Percentiles rank a stretch among this genome's conserved stretches.
Conservation (phyloP, 2,329 filamentous ascomycete genomes). For the Diaporthe eres region DNA sequence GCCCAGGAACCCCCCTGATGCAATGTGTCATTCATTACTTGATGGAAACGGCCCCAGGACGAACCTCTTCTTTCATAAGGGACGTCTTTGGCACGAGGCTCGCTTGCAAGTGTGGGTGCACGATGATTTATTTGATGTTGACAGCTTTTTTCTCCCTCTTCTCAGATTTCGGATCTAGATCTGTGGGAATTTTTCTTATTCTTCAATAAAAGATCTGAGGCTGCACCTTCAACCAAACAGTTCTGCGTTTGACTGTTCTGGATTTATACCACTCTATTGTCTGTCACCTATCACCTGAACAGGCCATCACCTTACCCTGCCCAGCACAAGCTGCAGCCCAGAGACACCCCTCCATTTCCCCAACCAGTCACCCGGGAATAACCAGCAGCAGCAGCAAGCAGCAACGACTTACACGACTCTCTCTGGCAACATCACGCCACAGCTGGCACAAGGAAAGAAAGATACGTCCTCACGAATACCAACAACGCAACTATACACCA, state of each 20-base stretch:
- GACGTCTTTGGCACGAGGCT: slow-evolving; percentile 40
- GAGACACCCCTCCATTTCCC: slow-evolving; percentile 17
- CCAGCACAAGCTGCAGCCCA: slow-evolving; percentile 4
- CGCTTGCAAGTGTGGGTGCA: slow-evolving; percentile 15
- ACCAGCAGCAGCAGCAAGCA: background rate
- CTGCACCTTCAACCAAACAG: background rate
- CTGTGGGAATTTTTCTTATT: background rate
- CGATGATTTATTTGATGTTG: slow-evolving; percentile 35
- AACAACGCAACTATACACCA: background rate
- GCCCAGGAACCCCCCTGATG: slow-evolving; percentile 21
- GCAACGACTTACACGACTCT: slow-evolving; percentile 33
- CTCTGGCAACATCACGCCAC: slow-evolving; percentile 1
- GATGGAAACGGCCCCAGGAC: slow-evolving; percentile 44
- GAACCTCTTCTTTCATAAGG: slow-evolving; percentile 40
- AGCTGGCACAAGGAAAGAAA: background rate
- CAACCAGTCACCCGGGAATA: slow-evolving; percentile 10
- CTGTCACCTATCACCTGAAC: slow-evolving; percentile 4
- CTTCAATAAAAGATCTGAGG: background rate
- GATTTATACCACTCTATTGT: background rate
- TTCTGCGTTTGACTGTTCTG: slow-evolving; percentile 4
- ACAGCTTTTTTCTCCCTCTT: slow-evolving; percentile 40
- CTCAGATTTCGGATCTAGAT: background rate
- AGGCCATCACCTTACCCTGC: background rate
- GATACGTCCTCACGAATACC: background rate
- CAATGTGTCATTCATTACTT: slow-evolving; percentile 48